These are phyloP conservation scores for Spizellomyces punctatus DNA, from an alignment of 192 early-diverging fungal genomes.

Conservation along the genomic window DNA sequence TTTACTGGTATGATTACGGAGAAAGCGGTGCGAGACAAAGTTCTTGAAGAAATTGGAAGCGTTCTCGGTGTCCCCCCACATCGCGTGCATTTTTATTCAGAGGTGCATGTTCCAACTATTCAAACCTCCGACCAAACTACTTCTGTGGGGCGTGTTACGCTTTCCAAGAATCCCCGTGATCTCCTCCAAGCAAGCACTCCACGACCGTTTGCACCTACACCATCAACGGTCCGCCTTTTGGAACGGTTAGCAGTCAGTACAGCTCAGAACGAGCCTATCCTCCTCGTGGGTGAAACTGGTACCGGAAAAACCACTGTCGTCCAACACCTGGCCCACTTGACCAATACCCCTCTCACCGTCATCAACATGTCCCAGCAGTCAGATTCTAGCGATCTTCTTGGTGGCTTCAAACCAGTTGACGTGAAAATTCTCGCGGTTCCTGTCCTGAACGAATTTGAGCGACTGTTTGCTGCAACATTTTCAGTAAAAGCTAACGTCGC, in stretches of 20 bases:
- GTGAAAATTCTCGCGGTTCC: slow-evolving; percentile 74
- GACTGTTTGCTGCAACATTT: slow-evolving; percentile 84
- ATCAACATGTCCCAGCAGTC: slow-evolving; percentile 97
- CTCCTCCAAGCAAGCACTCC: slow-evolving; percentile 1
- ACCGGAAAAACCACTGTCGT: slow-evolving; percentile 97
- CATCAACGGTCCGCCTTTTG: slow-evolving; percentile 74
- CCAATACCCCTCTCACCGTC: slow-evolving; percentile 75
- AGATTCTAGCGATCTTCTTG: slow-evolving; percentile 90
- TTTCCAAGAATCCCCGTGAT: slow-evolving; percentile 41
- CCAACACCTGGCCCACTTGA: slow-evolving; percentile 83
- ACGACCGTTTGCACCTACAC: slow-evolving; percentile 85
- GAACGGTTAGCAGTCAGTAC: slow-evolving; percentile 85
- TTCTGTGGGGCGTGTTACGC: slow-evolving; percentile 51
- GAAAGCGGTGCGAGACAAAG: slow-evolving; percentile 60
- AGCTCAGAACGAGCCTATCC: slow-evolving; percentile 77
- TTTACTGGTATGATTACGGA: slow-evolving; percentile 83
- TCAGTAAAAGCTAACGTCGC: slow-evolving; percentile 82
- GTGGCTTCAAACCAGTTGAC: slow-evolving; percentile 97
- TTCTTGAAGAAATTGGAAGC: slow-evolving; percentile 67
- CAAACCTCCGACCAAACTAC: slow-evolving; percentile 37
- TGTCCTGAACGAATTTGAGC: slow-evolving; percentile 83
- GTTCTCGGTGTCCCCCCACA: slow-evolving; percentile 67
- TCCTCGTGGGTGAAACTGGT: slow-evolving; percentile 96
- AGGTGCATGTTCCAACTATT: slow-evolving; percentile 68
- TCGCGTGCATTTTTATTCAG: slow-evolving; percentile 71